Base-by-base conservation (phyloP, 805 yeast genomes). In the Blastobotrys chiropterorum region DNA sequence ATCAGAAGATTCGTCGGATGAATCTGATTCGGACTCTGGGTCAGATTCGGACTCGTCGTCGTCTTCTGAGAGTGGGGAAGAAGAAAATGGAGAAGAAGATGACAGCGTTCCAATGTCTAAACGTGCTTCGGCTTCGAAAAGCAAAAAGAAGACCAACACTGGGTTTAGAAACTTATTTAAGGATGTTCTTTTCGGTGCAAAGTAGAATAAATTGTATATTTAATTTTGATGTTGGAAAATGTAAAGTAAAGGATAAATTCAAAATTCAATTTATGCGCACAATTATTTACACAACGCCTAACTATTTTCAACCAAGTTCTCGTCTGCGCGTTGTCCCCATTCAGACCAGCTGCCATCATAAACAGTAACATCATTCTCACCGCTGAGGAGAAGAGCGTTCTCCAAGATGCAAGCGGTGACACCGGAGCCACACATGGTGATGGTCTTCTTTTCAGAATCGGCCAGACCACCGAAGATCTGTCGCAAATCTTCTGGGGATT, bases 381-480 rank as follows among this genome's bases (percentile, higher is more conserved):
- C 82, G 2, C 61, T 51, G 39, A 48, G 38, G 8, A 78, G 73
- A n/a, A 70, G 62, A 1, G 95, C 98, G 6, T 85, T 72, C 67
- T 86, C 85, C 45, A 92, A 76, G 41, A 94, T 82, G 56, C 92
- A 88, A 0, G 97, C 98, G 8, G 97, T 84, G 47, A 94, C 97
- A 45, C 98, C 99, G 0, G 97, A 85, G 26, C 98, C 99, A 66
- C 99, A 94, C 87, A 87, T 81, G 40, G 85, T 86, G 47, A 94
- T 81, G 16, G 86, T 81, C 11, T 88, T 90, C 61, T 85, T 83
- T 15, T 73, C 67, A 2, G 65, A 63, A 53, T 72, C 72, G 3
- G 30, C 7, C 15, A 22, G 13, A 4, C 14, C 38, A 31, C 59
- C 61, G 57, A 90, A 77, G 8, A 81, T 65, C 14, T 68, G 62